phyloP scores from a whole-genome alignment of 768 basidiomycete species.

The Calocera cornea region DNA sequence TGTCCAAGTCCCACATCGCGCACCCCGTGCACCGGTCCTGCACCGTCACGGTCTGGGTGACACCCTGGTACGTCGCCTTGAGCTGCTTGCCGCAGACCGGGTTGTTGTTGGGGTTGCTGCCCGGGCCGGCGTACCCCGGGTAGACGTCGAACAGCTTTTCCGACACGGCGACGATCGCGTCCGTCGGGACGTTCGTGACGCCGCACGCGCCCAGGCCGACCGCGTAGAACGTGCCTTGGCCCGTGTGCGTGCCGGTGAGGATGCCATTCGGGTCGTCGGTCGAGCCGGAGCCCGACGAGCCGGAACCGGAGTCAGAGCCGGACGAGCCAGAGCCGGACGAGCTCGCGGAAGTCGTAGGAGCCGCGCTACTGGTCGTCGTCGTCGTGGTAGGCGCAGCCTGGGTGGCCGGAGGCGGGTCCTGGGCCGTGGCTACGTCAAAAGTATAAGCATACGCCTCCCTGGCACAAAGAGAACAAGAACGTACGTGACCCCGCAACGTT shows the following conservation, averaged over 20 bases:
- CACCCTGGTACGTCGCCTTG: slow-evolving; percentile 34
- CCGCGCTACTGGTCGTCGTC: slow-evolving; percentile 9
- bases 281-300: slow-evolving; percentile 8
- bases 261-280: slow-evolving; percentile 25
- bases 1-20: slow-evolving; percentile 13
- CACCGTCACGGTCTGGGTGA: slow-evolving; percentile 35
- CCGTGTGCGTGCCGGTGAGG: slow-evolving; percentile 36
- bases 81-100: slow-evolving; percentile 50
- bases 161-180: slow-evolving; percentile 49
- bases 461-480: background rate
- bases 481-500: background rate
- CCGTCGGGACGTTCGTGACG: slow-evolving; percentile 36
- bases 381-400: slow-evolving; percentile 16
- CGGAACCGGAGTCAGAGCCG: slow-evolving; percentile 9
- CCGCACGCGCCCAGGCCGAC: slow-evolving; percentile 57
- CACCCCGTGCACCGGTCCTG: slow-evolving; percentile 56
- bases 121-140: slow-evolving; percentile 38
- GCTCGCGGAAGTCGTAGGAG: slow-evolving; percentile 4
- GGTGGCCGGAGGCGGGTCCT: slow-evolving; percentile 13
- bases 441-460: background rate
- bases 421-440: slow-evolving; percentile 1
- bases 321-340: slow-evolving; percentile 10
- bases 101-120: slow-evolving; percentile 56
- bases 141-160: slow-evolving; percentile 40
- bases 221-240: slow-evolving; percentile 42